These are phyloP conservation scores for Alternaria triticina DNA, from an alignment of 2,329 filamentous ascomycete species.

Conservation along the genomic window DNA sequence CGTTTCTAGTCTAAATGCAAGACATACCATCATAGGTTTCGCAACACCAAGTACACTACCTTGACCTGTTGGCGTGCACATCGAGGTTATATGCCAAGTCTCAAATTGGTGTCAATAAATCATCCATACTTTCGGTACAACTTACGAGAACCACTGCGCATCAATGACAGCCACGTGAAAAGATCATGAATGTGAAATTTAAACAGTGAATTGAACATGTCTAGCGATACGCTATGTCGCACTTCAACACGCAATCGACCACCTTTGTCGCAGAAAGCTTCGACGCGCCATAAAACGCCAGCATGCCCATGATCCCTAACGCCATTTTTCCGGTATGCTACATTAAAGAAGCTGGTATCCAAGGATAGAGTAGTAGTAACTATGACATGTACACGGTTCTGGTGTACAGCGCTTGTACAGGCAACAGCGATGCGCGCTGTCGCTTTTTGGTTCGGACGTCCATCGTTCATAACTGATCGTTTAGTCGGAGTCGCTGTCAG, in stretches of 20 bases:
- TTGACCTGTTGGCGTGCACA: background rate
- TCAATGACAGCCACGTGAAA: background rate
- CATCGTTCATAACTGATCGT: slow-evolving; percentile 19
- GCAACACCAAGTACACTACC: background rate
- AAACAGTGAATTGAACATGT: slow-evolving; percentile 27
- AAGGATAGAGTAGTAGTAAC: slow-evolving; percentile 29
- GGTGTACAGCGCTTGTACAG: slow-evolving; percentile 21
- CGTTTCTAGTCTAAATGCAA: background rate
- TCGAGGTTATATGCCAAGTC: background rate
- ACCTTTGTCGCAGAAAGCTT: slow-evolving; percentile 33
- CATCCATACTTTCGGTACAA: background rate
- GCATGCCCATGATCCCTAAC: slow-evolving; percentile 39
- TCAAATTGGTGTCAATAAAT: background rate
- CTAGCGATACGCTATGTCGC: slow-evolving; percentile 26
- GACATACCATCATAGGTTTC: background rate
- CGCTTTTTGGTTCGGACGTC: slow-evolving; percentile 19
- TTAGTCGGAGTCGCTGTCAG: slow-evolving; percentile 44
- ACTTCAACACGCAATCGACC: slow-evolving; percentile 31
- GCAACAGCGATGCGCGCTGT: slow-evolving; percentile 19
- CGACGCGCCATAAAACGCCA: slow-evolving; percentile 43
- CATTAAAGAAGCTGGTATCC: slow-evolving; percentile 39
- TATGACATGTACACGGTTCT: slow-evolving; percentile 29
- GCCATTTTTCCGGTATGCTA: slow-evolving; percentile 45
- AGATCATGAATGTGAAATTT: slow-evolving; percentile 24
- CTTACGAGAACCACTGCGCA: background rate